These are phyloP conservation scores for Glonium stellatum DNA, from an alignment of 495 filamentous ascomycete species.

Conservation along the genomic window DNA sequence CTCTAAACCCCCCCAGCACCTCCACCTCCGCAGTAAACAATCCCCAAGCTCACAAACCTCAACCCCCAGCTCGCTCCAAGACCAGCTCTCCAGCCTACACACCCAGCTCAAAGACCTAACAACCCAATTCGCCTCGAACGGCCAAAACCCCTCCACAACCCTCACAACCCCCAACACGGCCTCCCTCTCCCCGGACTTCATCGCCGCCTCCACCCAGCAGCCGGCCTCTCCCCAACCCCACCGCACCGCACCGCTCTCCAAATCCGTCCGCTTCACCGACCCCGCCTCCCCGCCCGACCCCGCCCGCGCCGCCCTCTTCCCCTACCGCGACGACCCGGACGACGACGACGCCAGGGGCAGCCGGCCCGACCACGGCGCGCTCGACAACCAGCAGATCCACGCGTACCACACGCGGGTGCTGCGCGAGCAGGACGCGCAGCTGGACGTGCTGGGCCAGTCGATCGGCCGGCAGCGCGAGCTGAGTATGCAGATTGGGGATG, in stretches of 20 bases:
- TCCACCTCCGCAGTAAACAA: not conserved
- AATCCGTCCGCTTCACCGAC: constrained; percentile 90
- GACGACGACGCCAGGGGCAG: too few relatives aligned
- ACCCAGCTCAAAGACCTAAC: constrained; percentile 53
- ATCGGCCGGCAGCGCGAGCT: constrained; percentile 91
- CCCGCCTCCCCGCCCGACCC: constrained; percentile 44
- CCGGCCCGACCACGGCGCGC: constrained; percentile 50
- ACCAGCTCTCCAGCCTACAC: constrained; percentile 36
- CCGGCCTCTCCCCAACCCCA: constrained; percentile 36
- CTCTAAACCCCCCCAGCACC: not conserved
- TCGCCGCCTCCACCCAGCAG: constrained; percentile 55
- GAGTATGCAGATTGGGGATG: constrained; percentile 92
- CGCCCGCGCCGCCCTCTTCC: constrained; percentile 57
- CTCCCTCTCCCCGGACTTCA: constrained; percentile 58
- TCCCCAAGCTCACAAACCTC: constrained; percentile 8
- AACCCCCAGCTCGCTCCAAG: constrained; percentile 15
- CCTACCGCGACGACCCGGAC: constrained; percentile 54
- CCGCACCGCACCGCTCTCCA: constrained; percentile 42
- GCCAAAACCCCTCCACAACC: constrained; percentile 42
- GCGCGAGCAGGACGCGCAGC: constrained; percentile 80
- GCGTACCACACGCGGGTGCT: constrained; percentile 72
- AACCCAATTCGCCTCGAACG: constrained; percentile 44
- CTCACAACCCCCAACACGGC: constrained; percentile 61
- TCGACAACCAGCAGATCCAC: constrained; percentile 83
- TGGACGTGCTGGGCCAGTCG: constrained; percentile 77